These are phyloP conservation scores for Aspergillus fumigatus DNA, from an alignment of 2,329 filamentous ascomycete genomes.

Conservation along the genomic window DNA sequence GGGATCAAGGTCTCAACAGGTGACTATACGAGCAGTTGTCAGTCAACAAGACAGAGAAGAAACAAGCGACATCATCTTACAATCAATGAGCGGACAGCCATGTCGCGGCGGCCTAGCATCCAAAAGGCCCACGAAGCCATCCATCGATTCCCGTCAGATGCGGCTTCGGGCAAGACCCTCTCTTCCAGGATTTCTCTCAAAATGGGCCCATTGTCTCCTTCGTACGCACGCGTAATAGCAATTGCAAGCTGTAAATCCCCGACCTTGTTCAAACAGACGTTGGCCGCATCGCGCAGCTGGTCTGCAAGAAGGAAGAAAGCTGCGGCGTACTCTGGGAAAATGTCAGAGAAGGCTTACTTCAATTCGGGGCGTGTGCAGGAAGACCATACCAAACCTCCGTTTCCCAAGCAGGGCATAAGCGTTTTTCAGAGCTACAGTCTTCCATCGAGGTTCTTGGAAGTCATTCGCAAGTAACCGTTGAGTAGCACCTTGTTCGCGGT, in stretches of 20 bases:
- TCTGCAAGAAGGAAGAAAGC: constrained; percentile 93
- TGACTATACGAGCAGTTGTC: constrained; percentile 49
- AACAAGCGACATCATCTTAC: constrained; percentile 45
- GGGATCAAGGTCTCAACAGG: constrained; percentile 68
- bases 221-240: constrained; percentile 80
- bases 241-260: constrained; percentile 87
- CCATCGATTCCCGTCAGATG: constrained; percentile 83
- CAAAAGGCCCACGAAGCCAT: constrained; percentile 93
- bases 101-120: constrained; percentile 76
- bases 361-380: not conserved
- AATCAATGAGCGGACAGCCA: constrained; percentile 78
- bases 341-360: constrained; percentile 3
- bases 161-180: constrained; percentile 71
- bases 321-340: constrained; percentile 74
- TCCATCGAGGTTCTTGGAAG: constrained; percentile 82
- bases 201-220: constrained; percentile 74
- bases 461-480: constrained; percentile 80
- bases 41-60: constrained; percentile 7
- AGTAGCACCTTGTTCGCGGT: constrained; percentile 78
- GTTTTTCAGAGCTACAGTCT: constrained; percentile 86
- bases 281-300: constrained; percentile 76
- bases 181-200: constrained; percentile 71
- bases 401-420: constrained; percentile 92
- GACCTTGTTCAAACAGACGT: constrained; percentile 80
- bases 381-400: constrained; percentile 67